Base-by-base conservation (phyloP, 371 early-diverging fungal genomes). In the Mortierella sp. region DNA sequence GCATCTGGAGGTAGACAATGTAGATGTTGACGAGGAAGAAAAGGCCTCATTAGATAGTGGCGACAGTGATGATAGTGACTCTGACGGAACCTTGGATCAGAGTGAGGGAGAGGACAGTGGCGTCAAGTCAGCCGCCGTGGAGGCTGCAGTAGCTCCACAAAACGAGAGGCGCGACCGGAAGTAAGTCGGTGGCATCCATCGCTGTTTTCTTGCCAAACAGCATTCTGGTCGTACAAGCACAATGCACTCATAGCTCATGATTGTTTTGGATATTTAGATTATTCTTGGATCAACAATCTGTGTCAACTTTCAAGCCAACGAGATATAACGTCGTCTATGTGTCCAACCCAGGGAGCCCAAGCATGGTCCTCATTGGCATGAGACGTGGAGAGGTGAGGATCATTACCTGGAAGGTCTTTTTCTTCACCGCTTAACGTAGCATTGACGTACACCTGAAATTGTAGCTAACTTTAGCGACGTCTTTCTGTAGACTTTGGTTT, bases 401-500 rank as follows among this genome's bases (percentile, higher is more conserved):
- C 34, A 28, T 9, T 13, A 9, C 5, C 34, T 45, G 26, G 55
- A 50, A 34, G 11, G 34, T 19, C 24, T 0, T 14, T 44, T 34
- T n/a, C 9, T 34, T n/a, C 9, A 34, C 48, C 3, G 2, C n/a
- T 3, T 52, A 38, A 44, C 8, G 7, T 8, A 26, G 28, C 31
- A 55, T 54, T 26, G 42, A 21, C 38, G 11, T 28, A 24, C 48
- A 54, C 24, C 52, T 28, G 47, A 47, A 34, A 55, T 1, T 21
- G 42, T 38, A 13, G 13, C 48, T 26, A 57, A 38, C 38, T 7
- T 2, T 55, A n/a, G 26, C 8, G 5, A 47, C 24, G 38, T 28
- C 10, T 45, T 3, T 54, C 24, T 42, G 19, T 72, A 92, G 93
- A 82, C 85, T 11, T 48, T 92, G 45, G 90, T 89, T 3, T 92